phyloP scores from a whole-genome alignment of 257 asterid species.

The Solanum bulbocastanum region DNA sequence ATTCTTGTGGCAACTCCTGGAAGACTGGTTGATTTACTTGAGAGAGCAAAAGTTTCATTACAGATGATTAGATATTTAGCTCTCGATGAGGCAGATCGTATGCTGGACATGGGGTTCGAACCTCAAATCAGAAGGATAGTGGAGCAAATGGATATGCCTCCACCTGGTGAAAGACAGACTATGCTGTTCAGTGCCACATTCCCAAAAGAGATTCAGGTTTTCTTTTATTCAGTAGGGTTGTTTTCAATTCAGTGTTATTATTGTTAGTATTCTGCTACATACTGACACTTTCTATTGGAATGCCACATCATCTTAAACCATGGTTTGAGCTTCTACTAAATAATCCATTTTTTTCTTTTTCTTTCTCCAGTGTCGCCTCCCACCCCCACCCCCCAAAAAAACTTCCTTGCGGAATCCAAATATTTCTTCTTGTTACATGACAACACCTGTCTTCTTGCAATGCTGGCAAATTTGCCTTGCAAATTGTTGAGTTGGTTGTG shows the following conservation, averaged over 20 bases:
- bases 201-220: slow-evolving; percentile 86
- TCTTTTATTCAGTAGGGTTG: not conserved
- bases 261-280: not conserved
- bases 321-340: not conserved
- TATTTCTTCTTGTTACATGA: not conserved
- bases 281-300: not conserved
- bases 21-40: slow-evolving; percentile 86
- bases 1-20: slow-evolving; percentile 97
- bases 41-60: slow-evolving; percentile 79
- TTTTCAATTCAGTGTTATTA: not conserved
- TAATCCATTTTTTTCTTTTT: not conserved
- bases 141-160: slow-evolving; percentile 95
- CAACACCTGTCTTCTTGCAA: not conserved
- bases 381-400: not conserved
- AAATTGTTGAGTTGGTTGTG: not conserved
- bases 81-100: slow-evolving; percentile 92
- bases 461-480: not conserved
- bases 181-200: slow-evolving; percentile 90
- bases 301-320: not conserved
- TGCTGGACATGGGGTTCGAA: slow-evolving; percentile 97
- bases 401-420: not conserved
- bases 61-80: slow-evolving; percentile 80
- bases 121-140: slow-evolving; percentile 92
- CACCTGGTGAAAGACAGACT: slow-evolving; percentile 79
- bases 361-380: not conserved